Base-by-base conservation (phyloP, 1,284 basidiomycete genomes). In the Rhodotorula glutinis region DNA sequence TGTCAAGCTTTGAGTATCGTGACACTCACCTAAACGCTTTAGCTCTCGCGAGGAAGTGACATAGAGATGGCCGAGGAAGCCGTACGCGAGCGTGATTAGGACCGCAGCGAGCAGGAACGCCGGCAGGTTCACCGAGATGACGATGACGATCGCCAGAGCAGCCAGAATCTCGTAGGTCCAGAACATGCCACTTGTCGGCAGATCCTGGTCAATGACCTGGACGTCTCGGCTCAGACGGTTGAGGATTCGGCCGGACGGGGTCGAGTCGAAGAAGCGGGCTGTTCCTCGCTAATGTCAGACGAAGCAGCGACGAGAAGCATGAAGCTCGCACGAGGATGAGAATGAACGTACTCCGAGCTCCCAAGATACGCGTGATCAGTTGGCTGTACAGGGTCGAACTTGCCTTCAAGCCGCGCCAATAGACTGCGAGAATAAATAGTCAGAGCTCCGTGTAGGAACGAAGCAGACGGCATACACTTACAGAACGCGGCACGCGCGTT, bases 41-140 rank as follows among this genome's bases (percentile, higher is more conserved):
- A 84, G 78, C 66, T 84, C 82, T 41, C 83, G 78, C 19, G 79
- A 81, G 3, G 81, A 80, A 8, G 78, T 74, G 27, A 83, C 76
- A 76, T 84, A 84, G 25, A 80, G 68, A 4, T 76, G 67, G 0
- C 82, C 82, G 29, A 69, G 60, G 19, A 53, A 41, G 29, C 40
- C 53, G 57, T 67, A 69, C n/a, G 54, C 23, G n/a, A 77, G 60
- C 19, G 78, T 73, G 60, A 84, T 80, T 46, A 79, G 33, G 14
- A 79, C 60, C 11, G 81, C 76, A 2, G 79, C 77, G 13, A 80
- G 65, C 19, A 82, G 62, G 74, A 83, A 82, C 0, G 70, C 73
- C 30, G 78, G 76, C 1, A 73, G 41, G 46, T 73, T 74, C 4
- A 70, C 54, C 10, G 73, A 67, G 57, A 78, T 76, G n/a, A 74